Evolutionary conservation across 192 early-diverging fungal genomes (phyloP).

Genomic region (Obelidium mucronatum): DNA sequence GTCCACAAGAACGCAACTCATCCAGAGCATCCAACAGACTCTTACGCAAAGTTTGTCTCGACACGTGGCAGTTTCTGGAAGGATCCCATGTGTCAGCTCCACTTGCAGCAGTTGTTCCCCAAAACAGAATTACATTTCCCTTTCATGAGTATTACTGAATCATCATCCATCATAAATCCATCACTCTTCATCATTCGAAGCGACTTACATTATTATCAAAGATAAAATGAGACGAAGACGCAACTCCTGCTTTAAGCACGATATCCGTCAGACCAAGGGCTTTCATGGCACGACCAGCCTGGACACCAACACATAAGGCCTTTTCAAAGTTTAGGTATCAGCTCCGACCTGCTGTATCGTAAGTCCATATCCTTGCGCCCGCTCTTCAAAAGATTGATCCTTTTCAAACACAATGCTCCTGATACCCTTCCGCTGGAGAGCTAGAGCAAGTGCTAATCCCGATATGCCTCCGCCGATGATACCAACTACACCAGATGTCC

Average conservation of each 20-base stretch:
- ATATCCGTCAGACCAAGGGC: slow-evolving; percentile 19
- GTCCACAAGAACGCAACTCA: not conserved
- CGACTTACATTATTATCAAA: slow-evolving; percentile 20
- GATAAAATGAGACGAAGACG: slow-evolving; percentile 33
- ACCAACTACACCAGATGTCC: slow-evolving; percentile 1
- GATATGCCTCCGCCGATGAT: slow-evolving; percentile 35
- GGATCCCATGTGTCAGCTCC: slow-evolving; percentile 19
- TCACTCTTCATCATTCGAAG: not conserved
- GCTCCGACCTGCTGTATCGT: slow-evolving; percentile 34
- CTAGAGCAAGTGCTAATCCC: slow-evolving; percentile 26
- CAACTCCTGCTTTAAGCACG: not conserved
- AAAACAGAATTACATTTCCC: slow-evolving; percentile 22
- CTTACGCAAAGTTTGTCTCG: slow-evolving; percentile 26
- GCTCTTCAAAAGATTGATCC: slow-evolving; percentile 8
- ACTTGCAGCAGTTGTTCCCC: slow-evolving; percentile 6
- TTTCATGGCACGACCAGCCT: slow-evolving; percentile 31
- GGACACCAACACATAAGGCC: too few species aligned
- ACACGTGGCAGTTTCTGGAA: slow-evolving; percentile 27
- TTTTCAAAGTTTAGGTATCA: not conserved
- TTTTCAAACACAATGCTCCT: slow-evolving; percentile 19
- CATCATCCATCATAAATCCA: too few species aligned
- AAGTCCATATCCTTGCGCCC: slow-evolving; percentile 35
- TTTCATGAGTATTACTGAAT: too few species aligned
- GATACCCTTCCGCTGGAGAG: slow-evolving; percentile 14
- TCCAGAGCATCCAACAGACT: slow-evolving; percentile 23